Conservation (phyloP, 495 filamentous ascomycete species). For the Mytilinidion resinicola region DNA sequence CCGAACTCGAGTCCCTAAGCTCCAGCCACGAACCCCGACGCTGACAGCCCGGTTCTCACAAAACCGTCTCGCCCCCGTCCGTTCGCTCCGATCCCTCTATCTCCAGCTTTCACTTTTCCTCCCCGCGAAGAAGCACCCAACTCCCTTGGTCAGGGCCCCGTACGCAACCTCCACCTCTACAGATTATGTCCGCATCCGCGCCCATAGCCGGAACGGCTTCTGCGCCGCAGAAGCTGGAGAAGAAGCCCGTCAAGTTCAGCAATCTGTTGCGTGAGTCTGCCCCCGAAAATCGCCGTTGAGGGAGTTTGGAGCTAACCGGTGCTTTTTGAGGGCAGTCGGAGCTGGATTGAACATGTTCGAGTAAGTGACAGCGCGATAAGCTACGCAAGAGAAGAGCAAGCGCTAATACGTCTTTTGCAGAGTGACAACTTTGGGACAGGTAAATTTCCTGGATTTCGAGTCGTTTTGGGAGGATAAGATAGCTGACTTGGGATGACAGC, state of each 20-base stretch:
- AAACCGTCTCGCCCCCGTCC: not conserved
- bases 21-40: not conserved
- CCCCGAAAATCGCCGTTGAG: not conserved
- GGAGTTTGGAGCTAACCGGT: conserved; percentile 15
- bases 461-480: not conserved
- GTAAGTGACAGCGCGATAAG: conserved; percentile 43
- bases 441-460: conserved; percentile 29
- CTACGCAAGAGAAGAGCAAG: not conserved
- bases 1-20: not conserved
- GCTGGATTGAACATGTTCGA: conserved; percentile 98
- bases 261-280: conserved; percentile 71
- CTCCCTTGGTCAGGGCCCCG: conserved; percentile 39
- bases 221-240: conserved; percentile 64
- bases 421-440: conserved; percentile 83
- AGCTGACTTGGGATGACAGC: conserved; percentile 45
- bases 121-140: conserved; percentile 68
- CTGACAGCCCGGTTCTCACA: not conserved
- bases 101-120: conserved; percentile 14
- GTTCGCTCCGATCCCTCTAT: not conserved
- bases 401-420: conserved; percentile 36
- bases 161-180: conserved; percentile 12
- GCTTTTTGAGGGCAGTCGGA: conserved; percentile 52
- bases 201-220: conserved; percentile 45
- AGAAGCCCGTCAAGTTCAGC: conserved; percentile 99
- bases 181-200: conserved; percentile 26